A percentile compares a stretch with the other conserved stretches of the same genome.
These are phyloP conservation scores for Schizopora paradoxa DNA, from an alignment of 1,284 basidiomycete species.

Conservation along the genomic window DNA sequence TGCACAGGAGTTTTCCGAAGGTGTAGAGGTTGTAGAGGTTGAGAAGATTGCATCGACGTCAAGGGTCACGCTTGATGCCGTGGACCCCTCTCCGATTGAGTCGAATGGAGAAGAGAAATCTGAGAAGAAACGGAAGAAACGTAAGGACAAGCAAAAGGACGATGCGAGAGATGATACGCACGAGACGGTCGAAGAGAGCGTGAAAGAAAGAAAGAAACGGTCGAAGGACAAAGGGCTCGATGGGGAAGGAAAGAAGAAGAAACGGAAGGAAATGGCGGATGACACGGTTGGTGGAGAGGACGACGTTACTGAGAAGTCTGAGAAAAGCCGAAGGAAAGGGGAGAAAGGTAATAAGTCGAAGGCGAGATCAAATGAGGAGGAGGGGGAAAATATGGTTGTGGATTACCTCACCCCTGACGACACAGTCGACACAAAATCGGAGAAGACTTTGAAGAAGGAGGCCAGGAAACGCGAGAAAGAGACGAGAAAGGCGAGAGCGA, in stretches of 20 bases:
- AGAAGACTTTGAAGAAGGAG: no score
- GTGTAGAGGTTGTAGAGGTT: slow-evolving; percentile 14
- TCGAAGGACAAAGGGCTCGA: slow-evolving; percentile 2
- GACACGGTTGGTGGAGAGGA: neutral
- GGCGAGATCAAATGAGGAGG: neutral
- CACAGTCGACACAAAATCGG: no score
- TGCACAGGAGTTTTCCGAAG: slow-evolving; percentile 46
- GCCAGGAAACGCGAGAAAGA: slow-evolving; percentile 6
- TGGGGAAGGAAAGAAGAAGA: slow-evolving; percentile 12
- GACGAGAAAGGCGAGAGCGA: neutral
- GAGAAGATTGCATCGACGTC: slow-evolving; percentile 4
- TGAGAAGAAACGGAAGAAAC: slow-evolving; percentile 5
- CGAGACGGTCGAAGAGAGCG: neutral
- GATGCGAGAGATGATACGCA: neutral
- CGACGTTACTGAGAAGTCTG: neutral
- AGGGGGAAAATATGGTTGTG: no score
- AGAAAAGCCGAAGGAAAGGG: neutral
- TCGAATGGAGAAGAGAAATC: slow-evolving; percentile 2
- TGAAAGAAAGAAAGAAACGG: neutral
- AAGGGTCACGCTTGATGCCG: neutral
- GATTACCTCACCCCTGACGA: no score
- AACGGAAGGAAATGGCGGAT: slow-evolving; percentile 4
- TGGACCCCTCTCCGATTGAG: neutral
- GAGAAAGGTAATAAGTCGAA: neutral
- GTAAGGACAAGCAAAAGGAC: slow-evolving; percentile 15